Base-by-base conservation (phyloP, 306 rosid species). In the Cicer cuneatum region DNA sequence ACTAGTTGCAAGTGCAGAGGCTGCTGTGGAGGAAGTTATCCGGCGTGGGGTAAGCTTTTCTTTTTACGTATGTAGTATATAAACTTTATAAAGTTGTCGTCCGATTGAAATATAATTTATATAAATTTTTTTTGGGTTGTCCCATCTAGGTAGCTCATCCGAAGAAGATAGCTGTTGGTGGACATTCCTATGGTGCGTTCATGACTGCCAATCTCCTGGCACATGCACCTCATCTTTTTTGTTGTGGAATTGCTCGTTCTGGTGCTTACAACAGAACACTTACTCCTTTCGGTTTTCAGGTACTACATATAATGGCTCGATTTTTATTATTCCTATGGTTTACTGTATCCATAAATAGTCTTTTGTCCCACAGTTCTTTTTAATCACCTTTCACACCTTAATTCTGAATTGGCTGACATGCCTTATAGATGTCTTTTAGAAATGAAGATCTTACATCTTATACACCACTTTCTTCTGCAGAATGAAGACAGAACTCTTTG, bases 211-310 rank as follows among this genome's bases (percentile, higher is more conserved):
- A 94, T 83, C 99, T 94, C 65, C 84, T 94, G 70, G 99, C 97
- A 38, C 99, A 92, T 61, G 99, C 99, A 52, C 93, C 99, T 69
- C 99, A 94, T 85, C 95, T 94, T 77, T 94, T 94, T 85, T 83
- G 95, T 78, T 94, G 99, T 80, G 99, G 99, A 69, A 71, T 94
- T 86, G 99, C 99, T 78, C 99, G 99, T 42, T 94, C 99, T 71
- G 99, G 99, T 80, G 99, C 99, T 75, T 94, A 94, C 90, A 92
- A 94, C 85, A 87, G 99, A 83, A 94, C 99, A 5, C 92, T 94
- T 48, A 94, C 99, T 77, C 99, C 99, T 76, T 94, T 94, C 49
- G 99, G 99, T 78, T 94, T 94, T 84, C 99, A 94, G 99, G 99
- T 92, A 75, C 60, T 52, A 15, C 45, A 29, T 35, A 46, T 38